Evolutionary conservation across 108 stramenopile species (phyloP).

Genomic region (Cyclotella kingstonii): DNA sequence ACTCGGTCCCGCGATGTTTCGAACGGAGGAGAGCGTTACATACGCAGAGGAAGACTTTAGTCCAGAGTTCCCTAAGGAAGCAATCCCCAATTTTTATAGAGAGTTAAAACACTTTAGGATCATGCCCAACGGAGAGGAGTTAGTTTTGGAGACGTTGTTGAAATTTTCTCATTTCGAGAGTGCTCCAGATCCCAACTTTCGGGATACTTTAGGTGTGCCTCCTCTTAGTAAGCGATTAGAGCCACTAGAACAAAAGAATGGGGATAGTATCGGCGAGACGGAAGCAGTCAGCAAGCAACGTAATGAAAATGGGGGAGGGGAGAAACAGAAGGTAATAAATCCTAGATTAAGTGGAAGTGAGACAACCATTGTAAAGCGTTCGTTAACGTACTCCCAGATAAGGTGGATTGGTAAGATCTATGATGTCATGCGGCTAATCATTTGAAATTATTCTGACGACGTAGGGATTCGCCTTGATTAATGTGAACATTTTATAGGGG

Average conservation of each 20-base stretch:
- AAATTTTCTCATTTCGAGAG: constrained; percentile 79
- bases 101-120: constrained; percentile 86
- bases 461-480: too few species aligned
- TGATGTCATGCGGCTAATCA: neutral
- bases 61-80: constrained; percentile 68
- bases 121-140: constrained; percentile 78
- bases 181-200: constrained; percentile 42
- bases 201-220: constrained; percentile 67
- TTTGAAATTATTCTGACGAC: too few species aligned
- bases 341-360: too few species aligned
- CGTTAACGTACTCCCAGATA: constrained; percentile 49
- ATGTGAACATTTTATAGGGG: too few species aligned
- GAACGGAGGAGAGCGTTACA: constrained; percentile 48
- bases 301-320: constrained; percentile 11
- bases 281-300: constrained; percentile 19
- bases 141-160: constrained; percentile 74
- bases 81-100: constrained; percentile 85
- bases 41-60: constrained; percentile 82
- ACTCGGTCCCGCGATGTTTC: constrained; percentile 77
- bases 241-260: constrained; percentile 36
- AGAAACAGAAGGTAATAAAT: constrained; percentile 23
- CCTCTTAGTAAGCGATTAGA: constrained; percentile 13
- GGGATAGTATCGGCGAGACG: constrained; percentile 17
- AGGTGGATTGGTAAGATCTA: constrained; percentile 53
- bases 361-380: too few species aligned